Base-by-base conservation (phyloP, 1,139 yeast species). In the Magnusiomyces magnusii region DNA sequence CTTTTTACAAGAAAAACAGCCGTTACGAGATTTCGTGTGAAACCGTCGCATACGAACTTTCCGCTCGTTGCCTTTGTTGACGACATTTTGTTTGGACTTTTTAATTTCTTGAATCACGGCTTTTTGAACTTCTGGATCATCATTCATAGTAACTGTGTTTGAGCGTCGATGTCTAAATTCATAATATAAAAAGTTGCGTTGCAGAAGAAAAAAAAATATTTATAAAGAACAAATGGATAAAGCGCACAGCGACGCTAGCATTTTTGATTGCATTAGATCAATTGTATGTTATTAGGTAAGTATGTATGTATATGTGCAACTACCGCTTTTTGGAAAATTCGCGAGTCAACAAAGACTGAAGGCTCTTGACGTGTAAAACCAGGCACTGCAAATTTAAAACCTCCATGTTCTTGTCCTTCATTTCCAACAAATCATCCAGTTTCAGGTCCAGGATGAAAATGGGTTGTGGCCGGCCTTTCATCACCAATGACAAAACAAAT, bases 371-470 rank as follows among this genome's bases (percentile, higher is more conserved):
- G 42, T 67, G 65, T 57, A 73, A 65, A 39, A 67, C 69, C 23
- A 73, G 63, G 57, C 72, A 71, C 58, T 71, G 71, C 56, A 73
- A 61, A 57, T 73, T 74, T 44, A 73, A 62, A 15, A 64, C 61
- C 15, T 66, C 65, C n/a, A 63, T 64, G 49, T 65, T 70, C 52
- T 67, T 70, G 49, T 69, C 68, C 19, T 67, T 63, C 69, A 73
- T 64, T 61, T 73, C 76, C 50, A 73, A 63, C 42, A 73, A 61
- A 59, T 73, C 76, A 54, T 73, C 76, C 24, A 73, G 64, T 62
- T 71, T 71, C 57, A 73, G 62, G 56, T 72, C 75, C 51, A 73
- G 61, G 44, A 67, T 61, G 62, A 69, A 58, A 54, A 73, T 58
- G 23, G 74, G 69, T 51, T 68, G 68, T 39, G 65, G 63, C 34